Conservation (phyloP, 768 basidiomycete species). For the Leccinum fibrillosum region DNA sequence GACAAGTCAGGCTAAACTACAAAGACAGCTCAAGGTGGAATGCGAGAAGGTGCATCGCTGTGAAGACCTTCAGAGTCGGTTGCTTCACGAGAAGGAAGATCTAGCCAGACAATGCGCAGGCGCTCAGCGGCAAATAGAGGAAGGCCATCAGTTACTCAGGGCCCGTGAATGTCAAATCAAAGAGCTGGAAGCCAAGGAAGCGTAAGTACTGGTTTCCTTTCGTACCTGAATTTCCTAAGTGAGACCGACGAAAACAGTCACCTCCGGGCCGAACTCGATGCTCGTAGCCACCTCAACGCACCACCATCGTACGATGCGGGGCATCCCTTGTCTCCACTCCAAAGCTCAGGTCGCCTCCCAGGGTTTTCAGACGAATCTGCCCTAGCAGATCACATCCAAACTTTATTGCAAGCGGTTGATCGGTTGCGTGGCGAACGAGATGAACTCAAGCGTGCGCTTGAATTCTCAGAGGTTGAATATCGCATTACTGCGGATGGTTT, state of each 20-base stretch:
- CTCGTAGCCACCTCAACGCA: neutral
- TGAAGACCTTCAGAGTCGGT: conserved; percentile 42
- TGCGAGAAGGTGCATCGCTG: conserved; percentile 35
- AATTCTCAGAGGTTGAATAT: conserved; percentile 68
- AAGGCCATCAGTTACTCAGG: conserved; percentile 19
- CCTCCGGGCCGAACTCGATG: conserved; percentile 20
- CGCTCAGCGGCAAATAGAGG: conserved; percentile 32
- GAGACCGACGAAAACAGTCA: conserved; percentile 11
- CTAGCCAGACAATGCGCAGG: conserved; percentile 43
- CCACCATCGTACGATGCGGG: neutral
- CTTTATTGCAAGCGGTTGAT: conserved; percentile 59
- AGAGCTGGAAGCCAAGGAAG: conserved; percentile 23
- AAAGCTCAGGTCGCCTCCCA: neutral
- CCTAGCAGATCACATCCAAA: conserved; percentile 45
- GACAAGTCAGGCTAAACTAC: conserved; percentile 33
- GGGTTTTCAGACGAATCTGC: conserved; percentile 19
- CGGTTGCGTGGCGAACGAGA: conserved; percentile 68
- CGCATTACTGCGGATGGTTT: conserved; percentile 60
- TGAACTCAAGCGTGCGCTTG: conserved; percentile 54
- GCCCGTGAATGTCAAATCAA: conserved; percentile 24
- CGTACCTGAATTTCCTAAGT: neutral
- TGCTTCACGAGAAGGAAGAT: conserved; percentile 55
- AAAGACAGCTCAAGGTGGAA: conserved; percentile 41
- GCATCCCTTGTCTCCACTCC: neutral
- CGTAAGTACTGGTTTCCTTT: conserved; percentile 20